phyloP scores from a whole-genome alignment of 352 stramenopile genomes.

The Phytophthora hibernalis region DNA sequence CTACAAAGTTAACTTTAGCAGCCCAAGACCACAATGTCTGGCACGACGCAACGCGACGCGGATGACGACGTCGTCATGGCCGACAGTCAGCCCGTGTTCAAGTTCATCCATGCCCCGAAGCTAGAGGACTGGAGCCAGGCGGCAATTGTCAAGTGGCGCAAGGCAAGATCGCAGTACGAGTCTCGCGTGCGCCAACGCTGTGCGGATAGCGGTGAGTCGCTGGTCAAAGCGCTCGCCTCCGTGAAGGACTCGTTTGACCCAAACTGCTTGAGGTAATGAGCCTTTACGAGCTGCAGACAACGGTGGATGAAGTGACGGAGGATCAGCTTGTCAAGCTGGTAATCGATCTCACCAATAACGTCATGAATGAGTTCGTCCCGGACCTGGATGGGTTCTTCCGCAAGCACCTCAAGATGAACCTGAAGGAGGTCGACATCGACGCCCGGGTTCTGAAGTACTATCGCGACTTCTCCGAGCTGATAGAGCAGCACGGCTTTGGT shows the following conservation, averaged over 20 bases:
- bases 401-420: slow-evolving; percentile 15
- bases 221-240: slow-evolving; percentile 5
- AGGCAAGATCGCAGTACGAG: slow-evolving; percentile 17
- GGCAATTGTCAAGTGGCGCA: slow-evolving; percentile 26
- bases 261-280: slow-evolving; percentile 19
- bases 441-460: slow-evolving; percentile 17
- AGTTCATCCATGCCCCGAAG: slow-evolving; percentile 21
- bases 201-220: slow-evolving; percentile 19
- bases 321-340: slow-evolving; percentile 9
- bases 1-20: slow-evolving; percentile 20
- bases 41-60: slow-evolving; percentile 4
- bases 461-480: too few species aligned
- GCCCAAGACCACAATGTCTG: slow-evolving; percentile 13
- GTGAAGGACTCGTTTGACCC: slow-evolving; percentile 22
- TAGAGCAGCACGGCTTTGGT: slow-evolving; percentile 5
- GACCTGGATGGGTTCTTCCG: slow-evolving; percentile 21
- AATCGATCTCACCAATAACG: neutral
- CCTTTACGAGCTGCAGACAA: slow-evolving; percentile 16
- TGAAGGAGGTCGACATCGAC: slow-evolving; percentile 9
- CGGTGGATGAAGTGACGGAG: slow-evolving; percentile 10
- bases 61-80: slow-evolving; percentile 29
- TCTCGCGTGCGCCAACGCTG: slow-evolving; percentile 17
- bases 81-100: slow-evolving; percentile 17
- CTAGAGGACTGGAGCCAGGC: slow-evolving; percentile 18
- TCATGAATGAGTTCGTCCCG: slow-evolving; percentile 19